Evolutionary conservation across 768 basidiomycete genomes (phyloP).

Genomic region (Termitomyces bulborhizus): DNA sequence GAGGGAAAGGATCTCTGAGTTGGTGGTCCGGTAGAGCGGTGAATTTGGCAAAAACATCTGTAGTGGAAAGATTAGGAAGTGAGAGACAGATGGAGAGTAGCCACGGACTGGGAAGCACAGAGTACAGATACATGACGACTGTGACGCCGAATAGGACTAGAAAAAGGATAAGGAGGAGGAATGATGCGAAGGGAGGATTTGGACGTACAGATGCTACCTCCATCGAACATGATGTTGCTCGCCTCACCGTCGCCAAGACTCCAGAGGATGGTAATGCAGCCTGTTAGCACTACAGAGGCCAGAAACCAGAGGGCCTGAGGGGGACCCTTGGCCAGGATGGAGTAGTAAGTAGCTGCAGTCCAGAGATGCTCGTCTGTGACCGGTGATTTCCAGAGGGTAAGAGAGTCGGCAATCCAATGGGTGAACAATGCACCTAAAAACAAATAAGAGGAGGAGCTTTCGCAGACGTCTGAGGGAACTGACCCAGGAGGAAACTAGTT

Average conservation of each 20-base stretch:
- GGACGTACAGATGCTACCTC: slow-evolving; percentile 76
- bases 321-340: slow-evolving; percentile 66
- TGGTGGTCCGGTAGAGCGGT: slow-evolving; percentile 46
- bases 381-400: slow-evolving; percentile 86
- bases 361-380: slow-evolving; percentile 80
- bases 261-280: slow-evolving; percentile 66
- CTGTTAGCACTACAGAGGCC: slow-evolving; percentile 48
- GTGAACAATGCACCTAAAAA: slow-evolving; percentile 64
- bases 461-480: slow-evolving; percentile 10
- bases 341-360: slow-evolving; percentile 79
- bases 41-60: slow-evolving; percentile 60
- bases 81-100: neutral
- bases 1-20: slow-evolving; percentile 55
- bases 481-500: slow-evolving; percentile 79
- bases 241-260: slow-evolving; percentile 73
- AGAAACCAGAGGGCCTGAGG: slow-evolving; percentile 50
- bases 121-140: slow-evolving; percentile 64
- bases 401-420: slow-evolving; percentile 90
- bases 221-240: slow-evolving; percentile 88
- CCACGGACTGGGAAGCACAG: slow-evolving; percentile 73
- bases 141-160: slow-evolving; percentile 72
- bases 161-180: neutral
- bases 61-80: slow-evolving; percentile 3
- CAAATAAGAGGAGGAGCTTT: neutral
- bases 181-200: neutral